phyloP scores from a whole-genome alignment of 768 basidiomycete species.

The Rhizopogon vesiculosus region DNA sequence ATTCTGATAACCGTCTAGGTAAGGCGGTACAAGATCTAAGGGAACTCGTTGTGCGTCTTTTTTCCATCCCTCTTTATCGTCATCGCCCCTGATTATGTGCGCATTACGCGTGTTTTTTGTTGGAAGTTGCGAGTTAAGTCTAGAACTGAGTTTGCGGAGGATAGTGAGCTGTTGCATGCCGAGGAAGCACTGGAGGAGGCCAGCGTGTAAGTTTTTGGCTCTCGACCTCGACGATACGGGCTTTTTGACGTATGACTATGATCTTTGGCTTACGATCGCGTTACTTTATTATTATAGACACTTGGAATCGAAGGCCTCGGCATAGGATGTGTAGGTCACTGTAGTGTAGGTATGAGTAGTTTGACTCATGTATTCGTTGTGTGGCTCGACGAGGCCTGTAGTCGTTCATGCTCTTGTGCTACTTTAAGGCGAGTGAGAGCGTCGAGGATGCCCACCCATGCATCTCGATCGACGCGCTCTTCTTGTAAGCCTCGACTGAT shows the following conservation, averaged over 20 bases:
- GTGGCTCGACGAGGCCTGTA: too few relatives aligned
- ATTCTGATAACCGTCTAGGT: constrained; percentile 57
- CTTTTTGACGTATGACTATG: constrained; percentile 12
- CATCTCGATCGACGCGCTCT: constrained; percentile 68
- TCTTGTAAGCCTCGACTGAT: constrained; percentile 69
- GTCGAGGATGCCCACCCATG: constrained; percentile 71
- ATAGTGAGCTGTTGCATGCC: constrained; percentile 47
- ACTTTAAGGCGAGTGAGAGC: constrained; percentile 63
- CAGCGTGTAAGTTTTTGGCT: constrained; percentile 31
- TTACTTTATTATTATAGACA: background rate
- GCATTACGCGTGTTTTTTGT: constrained; percentile 2
- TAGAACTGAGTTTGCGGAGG: constrained; percentile 25
- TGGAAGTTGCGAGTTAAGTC: constrained; percentile 23
- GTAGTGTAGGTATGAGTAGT: constrained; percentile 6
- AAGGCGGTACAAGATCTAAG: constrained; percentile 59
- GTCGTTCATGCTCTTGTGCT: constrained; percentile 26
- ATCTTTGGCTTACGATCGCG: constrained; percentile 1
- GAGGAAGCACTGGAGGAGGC: constrained; percentile 53
- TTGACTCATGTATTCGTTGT: background rate
- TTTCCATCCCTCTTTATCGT: constrained; percentile 11
- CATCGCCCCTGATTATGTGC: constrained; percentile 4
- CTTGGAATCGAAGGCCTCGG: background rate
- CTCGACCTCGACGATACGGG: background rate
- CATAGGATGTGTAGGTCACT: background rate
- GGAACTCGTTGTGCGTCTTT: constrained; percentile 59